Evolutionary conservation across 768 basidiomycete species (phyloP).

Genomic region (Mycena capillaripes): DNA sequence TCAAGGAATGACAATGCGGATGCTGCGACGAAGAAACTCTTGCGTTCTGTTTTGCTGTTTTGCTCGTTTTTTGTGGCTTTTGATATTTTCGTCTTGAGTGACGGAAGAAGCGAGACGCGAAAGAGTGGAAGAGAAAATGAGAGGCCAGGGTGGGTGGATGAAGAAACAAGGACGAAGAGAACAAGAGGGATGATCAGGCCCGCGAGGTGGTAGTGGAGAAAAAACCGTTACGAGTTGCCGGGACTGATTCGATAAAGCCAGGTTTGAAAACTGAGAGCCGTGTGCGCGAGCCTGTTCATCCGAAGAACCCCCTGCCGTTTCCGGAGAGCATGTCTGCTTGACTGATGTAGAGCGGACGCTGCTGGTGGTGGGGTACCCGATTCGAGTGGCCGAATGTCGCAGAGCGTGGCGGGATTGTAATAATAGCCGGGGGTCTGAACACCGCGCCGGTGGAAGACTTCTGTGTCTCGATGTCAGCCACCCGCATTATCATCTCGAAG

Average conservation of each 20-base stretch:
- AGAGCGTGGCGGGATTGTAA: neutral
- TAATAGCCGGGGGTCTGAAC: neutral
- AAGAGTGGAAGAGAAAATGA: neutral
- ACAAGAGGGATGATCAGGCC: neutral
- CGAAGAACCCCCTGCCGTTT: neutral
- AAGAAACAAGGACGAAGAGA: neutral
- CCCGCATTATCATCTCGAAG: no score
- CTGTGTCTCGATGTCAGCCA: neutral
- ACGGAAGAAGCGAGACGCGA: neutral
- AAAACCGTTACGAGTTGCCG: neutral
- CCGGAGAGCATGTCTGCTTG: neutral
- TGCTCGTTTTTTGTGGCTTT: neutral
- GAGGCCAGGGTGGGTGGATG: neutral
- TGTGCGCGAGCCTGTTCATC: neutral
- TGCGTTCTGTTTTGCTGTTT: neutral
- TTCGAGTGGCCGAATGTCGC: neutral
- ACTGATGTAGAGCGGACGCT: neutral
- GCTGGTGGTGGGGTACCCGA: neutral
- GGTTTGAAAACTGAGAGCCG: neutral
- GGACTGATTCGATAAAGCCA: neutral
- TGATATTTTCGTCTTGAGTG: neutral
- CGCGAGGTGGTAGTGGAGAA: neutral
- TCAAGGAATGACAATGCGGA: neutral
- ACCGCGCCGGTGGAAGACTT: neutral
- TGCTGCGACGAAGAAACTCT: neutral